These are phyloP conservation scores for Halenospora varia DNA, from an alignment of 495 filamentous ascomycete species.

Conservation along the genomic window DNA sequence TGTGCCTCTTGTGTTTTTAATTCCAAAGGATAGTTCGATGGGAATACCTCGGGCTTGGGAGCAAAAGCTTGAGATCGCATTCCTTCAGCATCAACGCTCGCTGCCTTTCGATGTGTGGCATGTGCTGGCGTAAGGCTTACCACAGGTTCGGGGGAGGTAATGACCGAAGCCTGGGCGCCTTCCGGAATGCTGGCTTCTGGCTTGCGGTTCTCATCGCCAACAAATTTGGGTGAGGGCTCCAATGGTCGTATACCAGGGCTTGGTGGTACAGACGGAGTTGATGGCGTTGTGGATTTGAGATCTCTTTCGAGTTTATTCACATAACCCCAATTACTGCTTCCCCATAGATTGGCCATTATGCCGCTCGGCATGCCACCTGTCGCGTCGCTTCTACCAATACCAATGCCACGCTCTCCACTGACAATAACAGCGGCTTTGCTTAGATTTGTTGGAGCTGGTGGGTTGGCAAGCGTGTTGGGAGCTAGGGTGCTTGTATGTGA, in stretches of 20 bases:
- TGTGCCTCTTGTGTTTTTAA: constrained; percentile 88
- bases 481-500: constrained; percentile 58
- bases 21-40: constrained; percentile 75
- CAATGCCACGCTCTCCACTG: constrained; percentile 67
- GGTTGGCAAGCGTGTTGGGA: constrained; percentile 76
- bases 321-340: constrained; percentile 77
- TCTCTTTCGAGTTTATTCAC: constrained; percentile 46
- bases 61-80: constrained; percentile 20
- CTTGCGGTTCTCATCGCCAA: constrained; percentile 21
- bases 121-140: constrained; percentile 8
- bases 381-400: constrained; percentile 51
- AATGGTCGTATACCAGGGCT: constrained; percentile 17
- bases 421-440: constrained; percentile 82
- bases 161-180: constrained; percentile 8
- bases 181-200: constrained; percentile 13
- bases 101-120: constrained; percentile 65
- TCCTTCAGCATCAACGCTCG: constrained; percentile 62
- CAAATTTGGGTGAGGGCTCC: constrained; percentile 16
- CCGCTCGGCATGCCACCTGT: constrained; percentile 73
- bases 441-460: constrained; percentile 81
- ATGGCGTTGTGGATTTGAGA: constrained; percentile 2
- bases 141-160: constrained; percentile 15
- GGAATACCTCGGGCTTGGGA: constrained; percentile 55
- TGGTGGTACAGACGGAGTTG: constrained; percentile 15
- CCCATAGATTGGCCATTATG: constrained; percentile 90